A percentile compares a stretch with the other conserved stretches of the same genome.
Evolutionary conservation across 306 rosid species (phyloP).

Genomic region (Astragalus glycyphyllos): DNA sequence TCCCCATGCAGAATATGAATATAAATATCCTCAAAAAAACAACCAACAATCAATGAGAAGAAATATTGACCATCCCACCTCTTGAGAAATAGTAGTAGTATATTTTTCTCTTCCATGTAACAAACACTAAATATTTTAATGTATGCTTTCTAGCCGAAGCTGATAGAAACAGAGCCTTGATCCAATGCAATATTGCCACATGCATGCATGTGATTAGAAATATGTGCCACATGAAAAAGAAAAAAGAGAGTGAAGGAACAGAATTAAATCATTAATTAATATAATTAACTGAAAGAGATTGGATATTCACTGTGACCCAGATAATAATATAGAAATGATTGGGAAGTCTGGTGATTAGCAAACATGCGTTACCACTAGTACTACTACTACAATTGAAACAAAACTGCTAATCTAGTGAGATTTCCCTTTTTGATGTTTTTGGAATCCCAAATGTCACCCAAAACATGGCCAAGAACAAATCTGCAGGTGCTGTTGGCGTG

Average conservation of each 20-base stretch:
- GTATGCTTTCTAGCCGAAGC: constrained; percentile 16
- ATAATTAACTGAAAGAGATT: too few species aligned
- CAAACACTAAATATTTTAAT: constrained; percentile 36
- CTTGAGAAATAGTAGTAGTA: constrained; percentile 21
- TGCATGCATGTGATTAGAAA: too few species aligned
- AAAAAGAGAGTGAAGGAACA: too few species aligned
- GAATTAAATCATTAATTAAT: too few species aligned
- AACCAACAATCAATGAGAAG: constrained; percentile 27
- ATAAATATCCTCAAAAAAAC: constrained; percentile 42
- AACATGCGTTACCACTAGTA: constrained; percentile 37
- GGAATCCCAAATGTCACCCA: constrained; percentile 53
- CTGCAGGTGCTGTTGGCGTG: constrained; percentile 36
- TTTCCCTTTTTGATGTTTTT: constrained; percentile 30
- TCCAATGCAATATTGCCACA: too few species aligned
- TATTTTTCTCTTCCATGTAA: constrained; percentile 5
- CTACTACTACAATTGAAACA: constrained; percentile 22
- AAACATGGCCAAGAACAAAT: constrained; percentile 68
- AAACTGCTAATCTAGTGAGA: background rate
- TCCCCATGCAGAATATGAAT: constrained; percentile 29
- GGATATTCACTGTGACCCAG: constrained; percentile 1
- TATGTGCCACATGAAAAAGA: too few species aligned
- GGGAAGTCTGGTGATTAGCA: constrained; percentile 44
- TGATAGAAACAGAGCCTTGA: too few species aligned
- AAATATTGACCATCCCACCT: constrained; percentile 43
- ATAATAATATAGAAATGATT: constrained; percentile 57